Base-by-base conservation (phyloP, 495 filamentous ascomycete species). In the Penicillium waksmanii region DNA sequence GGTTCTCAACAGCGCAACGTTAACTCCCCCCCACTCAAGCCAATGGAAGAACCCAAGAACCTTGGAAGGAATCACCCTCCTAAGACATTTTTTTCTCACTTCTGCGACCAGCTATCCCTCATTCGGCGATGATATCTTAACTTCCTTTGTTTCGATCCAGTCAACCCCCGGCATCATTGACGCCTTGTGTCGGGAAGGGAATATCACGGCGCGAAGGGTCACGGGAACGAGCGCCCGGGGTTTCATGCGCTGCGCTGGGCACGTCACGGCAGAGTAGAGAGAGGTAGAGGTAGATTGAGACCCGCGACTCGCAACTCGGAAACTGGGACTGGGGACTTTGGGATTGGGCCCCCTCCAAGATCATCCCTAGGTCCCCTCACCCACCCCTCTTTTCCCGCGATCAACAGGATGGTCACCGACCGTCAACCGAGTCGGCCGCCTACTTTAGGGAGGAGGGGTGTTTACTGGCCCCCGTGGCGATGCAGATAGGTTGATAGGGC, bases 31-130 rank as follows among this genome's bases (percentile, higher is more conserved):
- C 55, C 59, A 60, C 62, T 55, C 38, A 66, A 66, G 63, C 68
- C 67, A 66, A 68, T 66, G 68, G 68, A 71, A 66, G 63, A 60
- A 58, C 53, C 68, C 52, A 69, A 69, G 66, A 66, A 71, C 43
- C 61, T 65, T 64, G 63, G 66, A 71, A 68, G 58, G 46, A 67
- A 66, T 57, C 55, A 43, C 18, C n/a, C 44, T 56, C 42, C 56
- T 57, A 48, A 67, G 59, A 63, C 64, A 65, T 63, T 17, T 48
- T 48, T 36, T 40, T 54, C 53, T 31, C 52, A 31, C 19, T 19
- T 15, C 7, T 27, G 42, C 36, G 36, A 40, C 15, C 15, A 60
- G 21, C 50, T 55, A 61, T 40, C 25, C 54, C 63, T 48, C 42
- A 57, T 40, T 60, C 17, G 53, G 17, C 47, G 47, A 25, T 23